Evolutionary conservation across 1,284 basidiomycete species (phyloP).

Genomic region (Athelia sp.): DNA sequence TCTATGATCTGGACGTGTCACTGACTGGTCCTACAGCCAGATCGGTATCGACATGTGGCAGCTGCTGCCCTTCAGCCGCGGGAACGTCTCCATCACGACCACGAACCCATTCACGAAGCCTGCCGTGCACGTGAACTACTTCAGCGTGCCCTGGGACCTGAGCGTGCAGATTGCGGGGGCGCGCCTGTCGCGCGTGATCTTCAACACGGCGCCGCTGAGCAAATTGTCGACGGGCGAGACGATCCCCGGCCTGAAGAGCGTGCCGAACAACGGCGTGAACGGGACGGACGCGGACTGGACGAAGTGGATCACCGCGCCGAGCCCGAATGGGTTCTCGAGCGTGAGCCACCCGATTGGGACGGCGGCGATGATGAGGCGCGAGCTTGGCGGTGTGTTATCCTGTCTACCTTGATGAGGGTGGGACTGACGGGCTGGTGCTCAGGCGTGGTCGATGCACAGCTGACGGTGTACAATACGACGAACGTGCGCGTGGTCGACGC

Average conservation of each 20-base stretch:
- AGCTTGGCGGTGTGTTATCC: conserved; percentile 57
- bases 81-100: conserved; percentile 43
- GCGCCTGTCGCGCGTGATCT: conserved; percentile 38
- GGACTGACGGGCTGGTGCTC: no score
- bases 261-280: conserved; percentile 36
- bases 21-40: conserved; percentile 19
- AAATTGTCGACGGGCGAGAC: conserved; percentile 31
- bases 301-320: conserved; percentile 30
- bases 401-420: no score
- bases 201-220: conserved; percentile 34
- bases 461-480: conserved; percentile 43
- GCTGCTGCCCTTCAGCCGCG: conserved; percentile 49
- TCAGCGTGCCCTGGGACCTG: conserved; percentile 41
- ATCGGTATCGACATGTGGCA: conserved; percentile 48
- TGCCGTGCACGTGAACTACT: conserved; percentile 43
- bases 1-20: neutral
- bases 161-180: conserved; percentile 44
- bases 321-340: conserved; percentile 27
- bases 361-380: conserved; percentile 53
- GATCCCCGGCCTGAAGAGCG: conserved; percentile 31
- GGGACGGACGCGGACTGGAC: conserved; percentile 40
- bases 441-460: conserved; percentile 34
- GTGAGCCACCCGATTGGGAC: conserved; percentile 60
- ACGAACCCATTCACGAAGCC: conserved; percentile 42
- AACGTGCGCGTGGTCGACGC: conserved; percentile 51